Evolutionary conservation across 2,329 filamentous ascomycete species (phyloP).

Genomic region (Trichophyton equinum): DNA sequence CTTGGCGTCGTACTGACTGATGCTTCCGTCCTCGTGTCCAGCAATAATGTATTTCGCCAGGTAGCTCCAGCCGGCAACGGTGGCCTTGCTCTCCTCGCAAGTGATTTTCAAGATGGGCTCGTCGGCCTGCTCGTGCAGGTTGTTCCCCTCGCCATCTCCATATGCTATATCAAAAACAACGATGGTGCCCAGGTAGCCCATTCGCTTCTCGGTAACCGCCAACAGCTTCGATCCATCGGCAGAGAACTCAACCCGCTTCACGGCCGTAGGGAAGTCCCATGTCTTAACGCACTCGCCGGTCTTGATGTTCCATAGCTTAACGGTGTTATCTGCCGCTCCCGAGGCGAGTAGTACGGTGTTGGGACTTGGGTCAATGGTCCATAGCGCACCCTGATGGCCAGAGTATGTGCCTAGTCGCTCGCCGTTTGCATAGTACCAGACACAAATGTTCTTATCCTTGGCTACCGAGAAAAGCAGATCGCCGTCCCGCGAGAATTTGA

Average conservation of each 20-base stretch:
- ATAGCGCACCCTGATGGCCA: slow-evolving; percentile 94
- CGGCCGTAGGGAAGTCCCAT: slow-evolving; percentile 93
- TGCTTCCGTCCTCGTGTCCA: slow-evolving; percentile 88
- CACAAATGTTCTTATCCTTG: slow-evolving; percentile 95
- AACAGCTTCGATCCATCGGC: slow-evolving; percentile 83
- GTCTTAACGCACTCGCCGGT: slow-evolving; percentile 86
- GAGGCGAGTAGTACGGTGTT: slow-evolving; percentile 84
- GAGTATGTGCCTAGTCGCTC: slow-evolving; percentile 94
- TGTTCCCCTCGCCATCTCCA: slow-evolving; percentile 44
- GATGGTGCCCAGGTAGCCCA: slow-evolving; percentile 90
- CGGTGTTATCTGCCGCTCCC: slow-evolving; percentile 95
- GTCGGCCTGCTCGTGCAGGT: slow-evolving; percentile 64
- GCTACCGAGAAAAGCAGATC: slow-evolving; percentile 91
- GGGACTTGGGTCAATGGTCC: slow-evolving; percentile 95
- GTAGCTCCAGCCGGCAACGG: slow-evolving; percentile 93
- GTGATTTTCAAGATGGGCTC: slow-evolving; percentile 79
- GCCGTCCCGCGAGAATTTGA: slow-evolving; percentile 90
- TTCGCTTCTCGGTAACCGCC: slow-evolving; percentile 96
- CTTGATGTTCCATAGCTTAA: slow-evolving; percentile 92
- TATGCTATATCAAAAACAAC: slow-evolving; percentile 80
- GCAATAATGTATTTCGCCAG: slow-evolving; percentile 92
- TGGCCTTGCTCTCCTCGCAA: slow-evolving; percentile 92
- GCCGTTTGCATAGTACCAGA: slow-evolving; percentile 94
- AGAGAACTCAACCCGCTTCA: slow-evolving; percentile 96
- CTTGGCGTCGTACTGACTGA: slow-evolving; percentile 87